These are phyloP conservation scores for Fusarium penzigii DNA, from an alignment of 2,329 filamentous ascomycete species.

Conservation along the genomic window DNA sequence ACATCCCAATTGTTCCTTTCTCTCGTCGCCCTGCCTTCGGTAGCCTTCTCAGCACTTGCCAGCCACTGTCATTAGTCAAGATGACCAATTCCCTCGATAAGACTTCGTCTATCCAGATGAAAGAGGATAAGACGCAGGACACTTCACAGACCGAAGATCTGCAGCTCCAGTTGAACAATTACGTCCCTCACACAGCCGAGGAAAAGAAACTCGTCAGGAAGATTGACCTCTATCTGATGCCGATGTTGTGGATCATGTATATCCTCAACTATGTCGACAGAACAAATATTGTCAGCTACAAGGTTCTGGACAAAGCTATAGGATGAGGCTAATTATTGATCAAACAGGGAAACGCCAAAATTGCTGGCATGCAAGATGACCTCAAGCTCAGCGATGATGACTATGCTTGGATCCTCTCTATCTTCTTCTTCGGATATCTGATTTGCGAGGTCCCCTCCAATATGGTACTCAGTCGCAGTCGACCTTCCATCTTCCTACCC, in stretches of 20 bases:
- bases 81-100: background rate
- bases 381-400: constrained; percentile 1
- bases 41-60: background rate
- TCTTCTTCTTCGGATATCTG: constrained; percentile 55
- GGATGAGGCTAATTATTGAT: background rate
- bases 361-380: constrained; percentile 2
- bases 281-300: constrained; percentile 29
- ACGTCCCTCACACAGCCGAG: constrained; percentile 5
- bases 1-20: background rate
- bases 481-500: constrained; percentile 51
- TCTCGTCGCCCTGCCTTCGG: background rate
- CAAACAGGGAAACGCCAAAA: constrained; percentile 1
- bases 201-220: constrained; percentile 27
- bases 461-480: constrained; percentile 50
- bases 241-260: constrained; percentile 32
- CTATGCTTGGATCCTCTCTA: constrained; percentile 1
- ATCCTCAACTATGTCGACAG: constrained; percentile 32
- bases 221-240: constrained; percentile 34
- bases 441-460: constrained; percentile 56
- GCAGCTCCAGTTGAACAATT: constrained; percentile 3
- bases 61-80: background rate
- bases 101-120: background rate
- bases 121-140: background rate
- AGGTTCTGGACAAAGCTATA: too few relatives aligned
- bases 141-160: background rate